Percentiles rank a stretch among this genome's conserved stretches.
Evolutionary conservation across 768 basidiomycete species (phyloP).

Genomic region (Lactarius hatsudake): DNA sequence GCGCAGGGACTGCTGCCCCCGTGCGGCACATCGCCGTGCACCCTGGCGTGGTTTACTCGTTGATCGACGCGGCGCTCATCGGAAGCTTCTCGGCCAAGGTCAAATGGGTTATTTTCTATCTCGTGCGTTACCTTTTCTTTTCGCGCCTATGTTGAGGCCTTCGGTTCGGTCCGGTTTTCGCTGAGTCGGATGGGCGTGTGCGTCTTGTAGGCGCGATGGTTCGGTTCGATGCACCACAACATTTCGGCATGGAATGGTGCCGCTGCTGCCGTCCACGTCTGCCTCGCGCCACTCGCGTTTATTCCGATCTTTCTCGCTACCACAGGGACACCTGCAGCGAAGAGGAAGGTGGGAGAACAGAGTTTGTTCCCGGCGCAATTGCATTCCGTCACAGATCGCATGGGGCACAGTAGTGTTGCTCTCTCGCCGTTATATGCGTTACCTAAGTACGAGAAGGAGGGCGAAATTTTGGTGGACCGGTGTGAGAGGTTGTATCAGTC

Average conservation of each 20-base stretch:
- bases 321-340: slow-evolving; percentile 7
- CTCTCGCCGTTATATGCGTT: slow-evolving; percentile 49
- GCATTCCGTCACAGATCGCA: slow-evolving; percentile 53
- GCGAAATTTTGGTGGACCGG: slow-evolving; percentile 46
- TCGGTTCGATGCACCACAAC: slow-evolving; percentile 66
- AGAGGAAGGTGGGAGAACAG: slow-evolving; percentile 19
- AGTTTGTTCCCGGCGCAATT: slow-evolving; percentile 44
- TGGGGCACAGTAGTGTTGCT: slow-evolving; percentile 55
- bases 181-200: not conserved
- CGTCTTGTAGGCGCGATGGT: slow-evolving; percentile 54
- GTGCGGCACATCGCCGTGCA: slow-evolving; percentile 62
- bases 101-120: slow-evolving; percentile 57
- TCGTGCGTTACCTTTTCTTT: slow-evolving; percentile 46
- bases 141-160: slow-evolving; percentile 11
- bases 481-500: slow-evolving; percentile 54
- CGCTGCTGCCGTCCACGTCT: slow-evolving; percentile 61
- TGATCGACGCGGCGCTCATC: slow-evolving; percentile 50
- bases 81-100: slow-evolving; percentile 44
- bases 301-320: slow-evolving; percentile 39
- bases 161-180: not conserved
- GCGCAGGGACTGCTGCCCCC: slow-evolving; percentile 34
- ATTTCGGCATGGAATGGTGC: slow-evolving; percentile 64
- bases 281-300: slow-evolving; percentile 54
- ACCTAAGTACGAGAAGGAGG: slow-evolving; percentile 47
- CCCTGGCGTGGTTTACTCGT: slow-evolving; percentile 69